Base-by-base conservation (phyloP, 805 yeast genomes). In the Candida loeiensis region DNA sequence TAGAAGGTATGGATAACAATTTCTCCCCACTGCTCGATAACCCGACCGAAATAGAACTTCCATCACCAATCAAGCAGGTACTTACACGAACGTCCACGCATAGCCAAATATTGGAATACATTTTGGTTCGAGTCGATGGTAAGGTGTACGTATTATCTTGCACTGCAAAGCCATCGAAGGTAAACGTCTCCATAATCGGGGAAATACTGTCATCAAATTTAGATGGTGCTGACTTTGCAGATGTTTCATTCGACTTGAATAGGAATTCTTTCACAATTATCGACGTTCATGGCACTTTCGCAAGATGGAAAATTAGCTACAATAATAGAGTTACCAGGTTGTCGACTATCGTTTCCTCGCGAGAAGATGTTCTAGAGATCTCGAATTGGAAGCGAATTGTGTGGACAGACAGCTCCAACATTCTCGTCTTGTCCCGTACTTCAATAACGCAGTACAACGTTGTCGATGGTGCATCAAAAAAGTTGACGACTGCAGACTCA, bases 251-350 rank as follows among this genome's bases (percentile, higher is more conserved):
- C 38, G 67, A 68, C 41, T 78, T 33, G 44, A 50, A 19, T 45
- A 50, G 7, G 55, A 55, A 33, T 56, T 79, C 45, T 71, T 69
- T 0, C 51, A 72, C 1, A 54, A 18, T 33, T 9, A 22, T 79
- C 6, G 87, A 81, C 51, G 49, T 64, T 1, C 63, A 65, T 26
- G 87, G 87, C 0, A 71, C 74, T 39, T 76, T 80, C 68, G 64
- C 63, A 2, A 31, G 72, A 1, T 73, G 72, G 52, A 48, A 51
- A 12, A 43, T 64, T 12, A 25, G 29, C 16, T 13, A 17, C 21
- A 31, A 19, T 17, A 18, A 36, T 6, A 25, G 20, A 9, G 34
- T 25, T 4, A 39, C 29, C 6, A 25, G 9, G 27, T 6, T 6
- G n/a, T 7, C 24, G 8, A 11, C 27, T 11, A 14, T 25, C 16